phyloP scores from a whole-genome alignment of 331 rosid species.

The Prunus yedoensis region DNA sequence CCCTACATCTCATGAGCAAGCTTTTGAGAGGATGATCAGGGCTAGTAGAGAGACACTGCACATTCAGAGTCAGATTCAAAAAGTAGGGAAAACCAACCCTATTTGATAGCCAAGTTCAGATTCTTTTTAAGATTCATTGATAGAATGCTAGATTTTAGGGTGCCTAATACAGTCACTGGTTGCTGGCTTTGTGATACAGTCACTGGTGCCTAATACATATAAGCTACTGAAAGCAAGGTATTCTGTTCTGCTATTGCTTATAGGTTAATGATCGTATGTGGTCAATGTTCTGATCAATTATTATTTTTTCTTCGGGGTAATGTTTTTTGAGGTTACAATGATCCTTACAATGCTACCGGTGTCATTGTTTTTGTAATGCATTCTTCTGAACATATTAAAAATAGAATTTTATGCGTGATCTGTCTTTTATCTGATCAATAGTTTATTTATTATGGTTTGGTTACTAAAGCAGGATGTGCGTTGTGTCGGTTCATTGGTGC shows the following conservation, averaged over 20 bases:
- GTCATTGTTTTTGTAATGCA: not conserved
- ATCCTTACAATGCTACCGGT: not conserved
- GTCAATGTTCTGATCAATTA: not conserved
- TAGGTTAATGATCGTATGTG: not conserved
- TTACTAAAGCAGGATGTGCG: not conserved
- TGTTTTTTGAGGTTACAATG: not conserved
- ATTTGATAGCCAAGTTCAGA: no score
- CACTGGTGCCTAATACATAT: not conserved
- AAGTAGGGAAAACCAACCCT: no score
- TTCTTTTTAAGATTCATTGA: constrained; percentile 14
- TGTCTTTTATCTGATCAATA: not conserved
- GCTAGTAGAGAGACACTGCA: no score
- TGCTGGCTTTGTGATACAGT: not conserved
- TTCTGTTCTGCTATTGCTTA: not conserved
- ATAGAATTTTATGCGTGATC: not conserved
- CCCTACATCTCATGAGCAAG: no score
- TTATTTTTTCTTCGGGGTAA: not conserved
- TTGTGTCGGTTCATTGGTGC: not conserved
- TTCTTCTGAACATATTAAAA: not conserved
- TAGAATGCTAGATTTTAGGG: not conserved
- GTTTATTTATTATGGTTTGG: not conserved
- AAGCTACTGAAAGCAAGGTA: not conserved
- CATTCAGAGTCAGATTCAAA: no score
- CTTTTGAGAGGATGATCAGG: no score
- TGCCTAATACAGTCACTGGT: not conserved